phyloP scores from a whole-genome alignment of 345 rosid species.

The Aquilaria yunnanensis region DNA sequence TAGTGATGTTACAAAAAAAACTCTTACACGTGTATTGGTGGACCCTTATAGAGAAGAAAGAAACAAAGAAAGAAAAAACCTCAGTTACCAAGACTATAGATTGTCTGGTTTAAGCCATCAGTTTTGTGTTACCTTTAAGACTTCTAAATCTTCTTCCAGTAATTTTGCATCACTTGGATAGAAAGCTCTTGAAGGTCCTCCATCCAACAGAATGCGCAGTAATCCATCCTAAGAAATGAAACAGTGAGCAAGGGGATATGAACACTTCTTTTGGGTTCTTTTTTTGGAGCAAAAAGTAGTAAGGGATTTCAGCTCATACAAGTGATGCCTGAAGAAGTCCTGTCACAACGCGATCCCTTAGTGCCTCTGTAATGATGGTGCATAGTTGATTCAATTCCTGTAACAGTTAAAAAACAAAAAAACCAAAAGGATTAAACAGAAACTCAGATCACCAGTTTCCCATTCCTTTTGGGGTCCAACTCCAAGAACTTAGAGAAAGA shows the following conservation, averaged over 20 bases:
- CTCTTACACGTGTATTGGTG: too few relatives aligned
- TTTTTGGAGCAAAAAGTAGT: not conserved
- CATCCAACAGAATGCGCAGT: conserved; percentile 80
- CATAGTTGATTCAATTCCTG: conserved; percentile 92
- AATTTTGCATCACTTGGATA: conserved; percentile 62
- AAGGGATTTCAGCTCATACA: conserved; percentile 41
- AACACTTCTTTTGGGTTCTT: conserved; percentile 8
- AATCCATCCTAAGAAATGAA: conserved; percentile 67
- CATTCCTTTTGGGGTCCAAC: too few relatives aligned
- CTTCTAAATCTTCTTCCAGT: conserved; percentile 80
- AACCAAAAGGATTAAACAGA: not conserved
- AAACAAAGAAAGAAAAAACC: too few relatives aligned
- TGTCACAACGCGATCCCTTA: conserved; percentile 90
- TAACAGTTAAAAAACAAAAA: conserved; percentile 16
- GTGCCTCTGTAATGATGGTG: conserved; percentile 69
- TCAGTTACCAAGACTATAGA: too few relatives aligned
- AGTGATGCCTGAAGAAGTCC: conserved; percentile 94
- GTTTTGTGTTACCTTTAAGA: conserved; percentile 60
- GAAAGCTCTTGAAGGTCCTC: conserved; percentile 76
- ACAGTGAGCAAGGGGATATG: not conserved
- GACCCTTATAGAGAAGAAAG: too few relatives aligned
- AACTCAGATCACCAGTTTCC: too few relatives aligned
- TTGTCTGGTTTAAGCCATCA: not conserved
- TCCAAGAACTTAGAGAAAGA: too few relatives aligned
- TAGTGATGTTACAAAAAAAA: too few relatives aligned